Percentiles rank a stretch among this genome's conserved stretches.
These are phyloP conservation scores for Agapanthus africanus DNA, from an alignment of 106 monocot species.

Conservation along the genomic window DNA sequence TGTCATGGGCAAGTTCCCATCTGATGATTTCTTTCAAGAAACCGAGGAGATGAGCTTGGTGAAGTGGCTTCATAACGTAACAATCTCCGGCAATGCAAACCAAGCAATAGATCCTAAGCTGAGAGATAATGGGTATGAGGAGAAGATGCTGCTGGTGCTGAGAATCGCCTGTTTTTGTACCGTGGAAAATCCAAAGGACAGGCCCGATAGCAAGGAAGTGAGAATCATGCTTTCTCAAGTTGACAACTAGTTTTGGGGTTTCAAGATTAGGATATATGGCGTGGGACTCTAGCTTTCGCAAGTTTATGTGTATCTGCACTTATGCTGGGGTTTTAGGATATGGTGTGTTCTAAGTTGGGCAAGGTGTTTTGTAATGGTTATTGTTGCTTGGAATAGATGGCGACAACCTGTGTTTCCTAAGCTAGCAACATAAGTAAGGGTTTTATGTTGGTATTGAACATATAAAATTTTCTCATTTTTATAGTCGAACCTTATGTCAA, in stretches of 20 bases:
- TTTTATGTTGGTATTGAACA: too few relatives aligned
- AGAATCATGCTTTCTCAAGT: slow-evolving; percentile 48
- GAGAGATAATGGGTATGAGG: slow-evolving; percentile 27
- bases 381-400: too few relatives aligned
- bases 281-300: too few relatives aligned
- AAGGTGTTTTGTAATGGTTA: too few relatives aligned
- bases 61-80: slow-evolving; percentile 47
- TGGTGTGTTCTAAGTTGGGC: too few relatives aligned
- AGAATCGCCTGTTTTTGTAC: slow-evolving; percentile 70
- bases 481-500: too few relatives aligned
- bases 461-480: too few relatives aligned
- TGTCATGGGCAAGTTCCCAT: slow-evolving; percentile 53
- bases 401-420: too few relatives aligned
- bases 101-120: slow-evolving; percentile 39
- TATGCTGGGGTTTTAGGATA: too few relatives aligned
- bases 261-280: too few relatives aligned
- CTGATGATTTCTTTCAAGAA: slow-evolving; percentile 51
- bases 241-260: neutral
- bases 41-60: slow-evolving; percentile 41
- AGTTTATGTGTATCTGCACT: too few relatives aligned
- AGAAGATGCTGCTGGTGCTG: slow-evolving; percentile 50
- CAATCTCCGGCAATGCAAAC: slow-evolving; percentile 7
- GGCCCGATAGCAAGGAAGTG: slow-evolving; percentile 67
- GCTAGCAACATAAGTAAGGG: too few relatives aligned
- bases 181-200: slow-evolving; percentile 39